Conservation (phyloP, 805 yeast species). For the Cyberlindnera xishuangbannaensis region DNA sequence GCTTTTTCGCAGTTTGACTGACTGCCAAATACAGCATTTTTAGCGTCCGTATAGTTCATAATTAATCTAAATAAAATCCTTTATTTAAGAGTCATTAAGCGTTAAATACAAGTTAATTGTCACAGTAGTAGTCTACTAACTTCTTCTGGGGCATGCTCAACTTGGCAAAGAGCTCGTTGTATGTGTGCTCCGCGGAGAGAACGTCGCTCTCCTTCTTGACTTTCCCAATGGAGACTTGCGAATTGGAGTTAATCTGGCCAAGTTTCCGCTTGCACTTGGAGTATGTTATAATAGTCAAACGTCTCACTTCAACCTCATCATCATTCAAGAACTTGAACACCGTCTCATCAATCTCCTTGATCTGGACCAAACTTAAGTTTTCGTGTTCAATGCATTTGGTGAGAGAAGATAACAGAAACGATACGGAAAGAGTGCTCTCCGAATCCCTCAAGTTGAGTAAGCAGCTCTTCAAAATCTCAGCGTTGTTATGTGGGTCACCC, state of each 20-base stretch:
- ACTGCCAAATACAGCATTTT: no score
- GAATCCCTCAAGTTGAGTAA: slow-evolving; percentile 8
- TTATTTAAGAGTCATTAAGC: no score
- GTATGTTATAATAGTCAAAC: slow-evolving; percentile 22
- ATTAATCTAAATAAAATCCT: no score
- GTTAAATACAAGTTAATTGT: slow-evolving; percentile 5
- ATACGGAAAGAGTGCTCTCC: slow-evolving; percentile 5
- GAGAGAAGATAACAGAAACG: slow-evolving; percentile 18
- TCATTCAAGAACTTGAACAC: slow-evolving; percentile 14
- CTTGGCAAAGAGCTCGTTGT: slow-evolving; percentile 30
- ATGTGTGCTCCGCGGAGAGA: slow-evolving; percentile 22
- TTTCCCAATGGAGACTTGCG: slow-evolving; percentile 8
- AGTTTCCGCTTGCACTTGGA: slow-evolving; percentile 23
- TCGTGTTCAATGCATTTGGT: slow-evolving; percentile 19
- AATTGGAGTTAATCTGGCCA: slow-evolving; percentile 13
- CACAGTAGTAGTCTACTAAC: slow-evolving; percentile 40
- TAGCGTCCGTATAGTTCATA: background rate
- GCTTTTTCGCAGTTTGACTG: no score
- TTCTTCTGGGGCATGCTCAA: slow-evolving; percentile 39
- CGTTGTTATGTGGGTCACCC: slow-evolving; percentile 2
- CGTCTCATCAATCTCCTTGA: slow-evolving; percentile 18
- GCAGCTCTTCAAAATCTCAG: slow-evolving; percentile 15
- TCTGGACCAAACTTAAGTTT: slow-evolving; percentile 11
- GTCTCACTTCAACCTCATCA: slow-evolving; percentile 24
- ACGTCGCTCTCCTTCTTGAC: slow-evolving; percentile 24